These are phyloP conservation scores for Rhizopogon roseolus DNA, from an alignment of 768 basidiomycete species.

Conservation along the genomic window DNA sequence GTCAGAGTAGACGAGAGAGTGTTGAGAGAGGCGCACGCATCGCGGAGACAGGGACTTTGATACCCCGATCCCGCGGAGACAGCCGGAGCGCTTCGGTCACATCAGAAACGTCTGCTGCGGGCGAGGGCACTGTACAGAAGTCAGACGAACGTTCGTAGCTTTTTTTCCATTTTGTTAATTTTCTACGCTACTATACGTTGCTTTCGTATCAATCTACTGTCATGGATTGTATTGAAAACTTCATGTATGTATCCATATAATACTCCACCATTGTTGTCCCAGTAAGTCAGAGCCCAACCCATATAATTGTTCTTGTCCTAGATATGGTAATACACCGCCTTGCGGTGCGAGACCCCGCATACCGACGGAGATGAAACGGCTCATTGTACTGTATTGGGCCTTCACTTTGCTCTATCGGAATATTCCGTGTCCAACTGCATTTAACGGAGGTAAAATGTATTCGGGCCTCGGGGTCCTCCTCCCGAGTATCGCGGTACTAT, in stretches of 20 bases:
- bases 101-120: constrained; percentile 24
- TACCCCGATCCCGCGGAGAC: constrained; percentile 44
- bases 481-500: not conserved
- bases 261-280: constrained; percentile 2
- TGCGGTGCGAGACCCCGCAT: constrained; percentile 1
- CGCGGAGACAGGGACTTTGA: constrained; percentile 62
- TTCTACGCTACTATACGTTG: not conserved
- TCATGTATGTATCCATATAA: constrained; percentile 6
- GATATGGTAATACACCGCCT: not conserved
- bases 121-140: not conserved
- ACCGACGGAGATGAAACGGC: not conserved
- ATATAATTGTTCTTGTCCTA: constrained; percentile 8
- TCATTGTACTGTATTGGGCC: too few species aligned
- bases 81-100: constrained; percentile 37
- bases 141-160: not conserved
- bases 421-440: not conserved
- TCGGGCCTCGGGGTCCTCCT: constrained; percentile 8
- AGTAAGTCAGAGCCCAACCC: not conserved
- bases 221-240: not conserved
- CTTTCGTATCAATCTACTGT: not conserved
- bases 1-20: constrained; percentile 49
- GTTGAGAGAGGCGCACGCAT: constrained; percentile 62
- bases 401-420: not conserved
- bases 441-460: not conserved
- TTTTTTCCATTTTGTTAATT: not conserved